Evolutionary conservation across 2,329 filamentous ascomycete species (phyloP).

Genomic region (Thermothelomyces thermophilus): DNA sequence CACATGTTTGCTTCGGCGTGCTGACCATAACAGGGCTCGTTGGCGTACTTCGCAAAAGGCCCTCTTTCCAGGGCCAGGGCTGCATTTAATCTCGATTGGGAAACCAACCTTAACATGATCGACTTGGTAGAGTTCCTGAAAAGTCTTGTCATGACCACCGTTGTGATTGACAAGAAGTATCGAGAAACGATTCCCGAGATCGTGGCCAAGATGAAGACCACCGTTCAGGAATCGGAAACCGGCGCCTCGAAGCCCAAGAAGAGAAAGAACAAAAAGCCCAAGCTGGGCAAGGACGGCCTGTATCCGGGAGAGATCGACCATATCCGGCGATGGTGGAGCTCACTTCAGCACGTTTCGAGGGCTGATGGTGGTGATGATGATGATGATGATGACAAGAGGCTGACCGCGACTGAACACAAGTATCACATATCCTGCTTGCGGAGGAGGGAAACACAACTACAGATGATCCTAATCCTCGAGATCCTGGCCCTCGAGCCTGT

Average conservation of each 20-base stretch:
- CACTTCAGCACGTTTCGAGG: slow-evolving; percentile 43
- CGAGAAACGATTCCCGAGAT: slow-evolving; percentile 61
- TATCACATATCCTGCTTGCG: slow-evolving; percentile 60
- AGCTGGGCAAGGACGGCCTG: slow-evolving; percentile 60
- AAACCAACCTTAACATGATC: slow-evolving; percentile 52
- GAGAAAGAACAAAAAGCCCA: slow-evolving; percentile 56
- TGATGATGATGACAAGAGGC: slow-evolving; percentile 41
- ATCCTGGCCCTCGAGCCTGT: slow-evolving; percentile 62
- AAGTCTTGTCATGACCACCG: slow-evolving; percentile 57
- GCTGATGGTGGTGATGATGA: slow-evolving; percentile 48
- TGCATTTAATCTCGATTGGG: slow-evolving; percentile 58
- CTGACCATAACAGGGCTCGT: slow-evolving; percentile 50
- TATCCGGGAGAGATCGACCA: slow-evolving; percentile 60
- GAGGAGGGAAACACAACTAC: slow-evolving; percentile 70
- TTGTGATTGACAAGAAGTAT: slow-evolving; percentile 72
- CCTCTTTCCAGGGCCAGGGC: slow-evolving; percentile 69
- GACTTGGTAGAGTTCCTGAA: slow-evolving; percentile 65
- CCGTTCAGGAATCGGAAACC: slow-evolving; percentile 50
- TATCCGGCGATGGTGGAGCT: slow-evolving; percentile 65
- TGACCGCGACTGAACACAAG: slow-evolving; percentile 49
- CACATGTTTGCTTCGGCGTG: background rate
- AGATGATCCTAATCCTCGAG: slow-evolving; percentile 74
- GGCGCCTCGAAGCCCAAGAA: slow-evolving; percentile 38
- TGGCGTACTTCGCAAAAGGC: slow-evolving; percentile 80
- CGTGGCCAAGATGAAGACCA: slow-evolving; percentile 49